Conservation (phyloP, 805 yeast genomes). For the Cyberlindnera veronae region DNA sequence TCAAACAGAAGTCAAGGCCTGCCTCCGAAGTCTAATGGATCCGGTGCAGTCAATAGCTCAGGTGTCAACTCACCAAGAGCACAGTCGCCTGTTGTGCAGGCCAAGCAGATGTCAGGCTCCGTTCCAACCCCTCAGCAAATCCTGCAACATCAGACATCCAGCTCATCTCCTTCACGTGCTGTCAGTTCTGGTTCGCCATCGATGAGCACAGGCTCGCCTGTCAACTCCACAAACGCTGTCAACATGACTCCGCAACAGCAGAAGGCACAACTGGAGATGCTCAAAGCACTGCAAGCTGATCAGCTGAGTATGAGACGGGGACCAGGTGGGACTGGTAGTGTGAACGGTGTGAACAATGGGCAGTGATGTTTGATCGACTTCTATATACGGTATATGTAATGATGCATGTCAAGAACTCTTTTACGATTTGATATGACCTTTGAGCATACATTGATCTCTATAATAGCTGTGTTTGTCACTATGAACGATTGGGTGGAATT, state of each 20-base stretch:
- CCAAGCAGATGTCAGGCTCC: slow-evolving; percentile 4
- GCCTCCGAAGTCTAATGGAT: slow-evolving; percentile 21
- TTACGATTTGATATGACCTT: no score
- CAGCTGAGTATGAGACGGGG: slow-evolving; percentile 27
- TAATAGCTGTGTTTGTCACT: no score
- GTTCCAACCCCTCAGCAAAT: slow-evolving; percentile 41
- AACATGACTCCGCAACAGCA: slow-evolving; percentile 29
- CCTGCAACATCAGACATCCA: slow-evolving; percentile 32
- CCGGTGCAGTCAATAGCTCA: not conserved
- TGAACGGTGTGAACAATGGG: not conserved
- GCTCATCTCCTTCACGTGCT: slow-evolving; percentile 18
- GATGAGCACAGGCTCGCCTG: no score
- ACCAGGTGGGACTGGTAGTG: slow-evolving; percentile 1
- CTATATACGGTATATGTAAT: no score
- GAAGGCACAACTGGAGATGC: slow-evolving; percentile 28
- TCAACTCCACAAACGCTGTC: no score
- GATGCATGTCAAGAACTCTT: not conserved
- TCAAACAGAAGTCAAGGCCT: slow-evolving; percentile 40
- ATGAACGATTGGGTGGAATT: no score
- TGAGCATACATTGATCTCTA: no score
- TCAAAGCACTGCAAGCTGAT: slow-evolving; percentile 26
- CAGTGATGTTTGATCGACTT: no score
- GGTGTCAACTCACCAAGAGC: slow-evolving; percentile 7
- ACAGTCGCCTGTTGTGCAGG: slow-evolving; percentile 12
- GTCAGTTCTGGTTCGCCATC: slow-evolving; percentile 2